Conservation (phyloP, 306 rosid genomes). For the Trifolium fragiferum region DNA sequence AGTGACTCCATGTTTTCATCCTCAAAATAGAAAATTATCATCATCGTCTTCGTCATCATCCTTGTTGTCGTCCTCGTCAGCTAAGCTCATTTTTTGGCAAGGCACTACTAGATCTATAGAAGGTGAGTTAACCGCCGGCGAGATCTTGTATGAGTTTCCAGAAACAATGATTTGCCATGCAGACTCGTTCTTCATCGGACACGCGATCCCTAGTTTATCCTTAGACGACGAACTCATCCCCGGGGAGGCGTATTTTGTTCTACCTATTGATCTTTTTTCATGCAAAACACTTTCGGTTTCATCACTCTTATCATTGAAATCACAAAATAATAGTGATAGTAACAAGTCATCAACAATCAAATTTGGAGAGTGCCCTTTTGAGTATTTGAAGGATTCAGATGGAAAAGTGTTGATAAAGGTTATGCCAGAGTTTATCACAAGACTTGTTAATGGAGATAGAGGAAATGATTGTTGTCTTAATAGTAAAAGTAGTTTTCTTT, state of each 20-base stretch:
- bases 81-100: slow-evolving; percentile 59
- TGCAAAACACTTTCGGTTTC: slow-evolving; percentile 53
- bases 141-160: slow-evolving; percentile 73
- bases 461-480: slow-evolving; percentile 15
- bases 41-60: not conserved
- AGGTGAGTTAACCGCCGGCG: slow-evolving; percentile 65
- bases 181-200: slow-evolving; percentile 80
- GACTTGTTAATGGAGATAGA: slow-evolving; percentile 45
- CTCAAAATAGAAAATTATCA: not conserved
- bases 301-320: slow-evolving; percentile 52
- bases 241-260: slow-evolving; percentile 76
- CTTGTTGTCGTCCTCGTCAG: not conserved
- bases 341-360: slow-evolving; percentile 37
- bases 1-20: slow-evolving; percentile 54
- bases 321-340: slow-evolving; percentile 20
- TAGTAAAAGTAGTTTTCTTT: slow-evolving; percentile 42
- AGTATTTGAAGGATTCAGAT: slow-evolving; percentile 59
- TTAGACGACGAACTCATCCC: slow-evolving; percentile 56
- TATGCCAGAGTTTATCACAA: slow-evolving; percentile 69
- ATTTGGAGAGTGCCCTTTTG: slow-evolving; percentile 64
- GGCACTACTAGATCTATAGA: slow-evolving; percentile 53
- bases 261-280: slow-evolving; percentile 59
- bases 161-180: slow-evolving; percentile 76
- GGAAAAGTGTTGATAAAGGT: slow-evolving; percentile 72
- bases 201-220: slow-evolving; percentile 57